These are phyloP conservation scores for Colletotrichum melonis DNA, from an alignment of 2,329 filamentous ascomycete species.

Conservation along the genomic window DNA sequence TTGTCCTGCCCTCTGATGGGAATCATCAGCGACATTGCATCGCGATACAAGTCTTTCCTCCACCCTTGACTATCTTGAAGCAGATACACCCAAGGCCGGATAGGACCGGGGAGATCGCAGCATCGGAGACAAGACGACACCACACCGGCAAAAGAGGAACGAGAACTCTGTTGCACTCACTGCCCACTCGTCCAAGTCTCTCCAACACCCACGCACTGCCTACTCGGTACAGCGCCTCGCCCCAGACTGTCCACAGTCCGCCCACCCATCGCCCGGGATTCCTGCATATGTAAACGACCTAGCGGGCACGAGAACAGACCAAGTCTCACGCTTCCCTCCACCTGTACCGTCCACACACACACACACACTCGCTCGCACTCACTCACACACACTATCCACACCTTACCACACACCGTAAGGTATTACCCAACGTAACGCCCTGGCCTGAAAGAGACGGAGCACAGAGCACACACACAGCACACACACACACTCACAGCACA, in stretches of 20 bases:
- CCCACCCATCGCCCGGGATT: constrained; percentile 19
- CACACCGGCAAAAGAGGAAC: not conserved
- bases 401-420: not conserved
- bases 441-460: constrained; percentile 3
- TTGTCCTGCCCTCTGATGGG: not conserved
- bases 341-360: not conserved
- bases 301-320: constrained; percentile 29
- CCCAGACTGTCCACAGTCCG: constrained; percentile 15
- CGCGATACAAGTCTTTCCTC: not conserved
- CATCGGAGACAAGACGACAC: not conserved
- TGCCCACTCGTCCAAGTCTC: too few relatives aligned
- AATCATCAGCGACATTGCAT: not conserved
- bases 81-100: not conserved
- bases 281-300: constrained; percentile 27
- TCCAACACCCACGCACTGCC: not conserved
- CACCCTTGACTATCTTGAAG: not conserved
- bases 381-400: not conserved
- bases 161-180: constrained; percentile 2
- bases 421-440: constrained; percentile 10
- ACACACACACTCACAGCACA: not conserved
- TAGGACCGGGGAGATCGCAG: not conserved
- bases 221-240: not conserved
- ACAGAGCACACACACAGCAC: too few relatives aligned
- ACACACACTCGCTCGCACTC: constrained; percentile 12
- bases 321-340: constrained; percentile 18